A percentile compares a stretch with the other conserved stretches of the same genome.
Conservation (phyloP, 768 basidiomycete genomes). For the Phanerochaete sordida region DNA sequence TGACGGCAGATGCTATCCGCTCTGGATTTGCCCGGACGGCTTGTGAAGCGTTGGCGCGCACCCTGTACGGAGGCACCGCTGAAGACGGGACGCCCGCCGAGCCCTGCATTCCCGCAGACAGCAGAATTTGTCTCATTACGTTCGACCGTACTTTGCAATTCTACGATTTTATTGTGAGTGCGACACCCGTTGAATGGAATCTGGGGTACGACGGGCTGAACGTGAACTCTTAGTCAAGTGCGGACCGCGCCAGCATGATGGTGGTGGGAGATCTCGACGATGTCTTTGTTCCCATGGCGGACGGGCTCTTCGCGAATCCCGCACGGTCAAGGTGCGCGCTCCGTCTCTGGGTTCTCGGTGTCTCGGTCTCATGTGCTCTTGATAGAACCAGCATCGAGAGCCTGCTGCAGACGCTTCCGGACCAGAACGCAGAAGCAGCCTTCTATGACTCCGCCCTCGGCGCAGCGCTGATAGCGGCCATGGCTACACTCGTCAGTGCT, state of each 20-base stretch:
- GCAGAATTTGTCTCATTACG: slow-evolving; percentile 74
- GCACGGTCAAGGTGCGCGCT: slow-evolving; percentile 58
- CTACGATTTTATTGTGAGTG: slow-evolving; percentile 80
- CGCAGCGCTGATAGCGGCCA: slow-evolving; percentile 66
- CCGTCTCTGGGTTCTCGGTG: no score
- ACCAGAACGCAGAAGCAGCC: slow-evolving; percentile 49
- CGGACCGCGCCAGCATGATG: slow-evolving; percentile 57
- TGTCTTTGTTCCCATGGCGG: slow-evolving; percentile 74
- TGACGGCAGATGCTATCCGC: slow-evolving; percentile 61
- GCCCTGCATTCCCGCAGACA: slow-evolving; percentile 49
- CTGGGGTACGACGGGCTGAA: neutral
- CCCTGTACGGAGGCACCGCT: slow-evolving; percentile 57
- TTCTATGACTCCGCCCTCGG: slow-evolving; percentile 67
- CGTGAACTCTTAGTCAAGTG: slow-evolving; percentile 34
- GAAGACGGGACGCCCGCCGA: slow-evolving; percentile 38
- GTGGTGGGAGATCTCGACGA: slow-evolving; percentile 91
- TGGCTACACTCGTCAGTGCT: slow-evolving; percentile 47
- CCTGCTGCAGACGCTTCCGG: slow-evolving; percentile 63
- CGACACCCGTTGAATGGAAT: neutral
- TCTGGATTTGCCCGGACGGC: slow-evolving; percentile 69
- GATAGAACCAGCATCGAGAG: slow-evolving; percentile 59
- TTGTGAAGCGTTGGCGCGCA: slow-evolving; percentile 56
- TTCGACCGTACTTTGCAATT: slow-evolving; percentile 83
- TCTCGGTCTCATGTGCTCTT: neutral
- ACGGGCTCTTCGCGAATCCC: slow-evolving; percentile 77